phyloP scores from a whole-genome alignment of 306 rosid species.

The Cicer yamashitae region DNA sequence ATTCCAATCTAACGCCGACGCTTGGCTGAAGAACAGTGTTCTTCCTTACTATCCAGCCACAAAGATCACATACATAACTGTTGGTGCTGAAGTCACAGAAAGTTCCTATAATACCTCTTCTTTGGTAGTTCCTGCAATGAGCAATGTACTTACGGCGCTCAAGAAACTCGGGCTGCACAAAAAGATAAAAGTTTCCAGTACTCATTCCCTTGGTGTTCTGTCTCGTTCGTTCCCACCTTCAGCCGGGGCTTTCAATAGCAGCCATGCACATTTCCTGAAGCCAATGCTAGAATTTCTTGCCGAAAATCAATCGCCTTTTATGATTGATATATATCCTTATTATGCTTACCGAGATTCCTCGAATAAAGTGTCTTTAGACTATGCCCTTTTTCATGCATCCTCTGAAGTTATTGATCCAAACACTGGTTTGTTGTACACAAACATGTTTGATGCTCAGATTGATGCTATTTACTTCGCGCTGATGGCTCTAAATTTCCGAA shows the following conservation, averaged over 20 bases:
- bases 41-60: slow-evolving; percentile 91
- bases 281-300: slow-evolving; percentile 96
- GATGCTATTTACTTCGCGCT: slow-evolving; percentile 92
- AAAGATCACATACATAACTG: slow-evolving; percentile 88
- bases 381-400: slow-evolving; percentile 85
- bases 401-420: slow-evolving; percentile 96
- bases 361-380: slow-evolving; percentile 74
- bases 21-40: slow-evolving; percentile 87
- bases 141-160: slow-evolving; percentile 79
- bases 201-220: slow-evolving; percentile 95
- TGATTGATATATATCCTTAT: slow-evolving; percentile 96
- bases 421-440: slow-evolving; percentile 89
- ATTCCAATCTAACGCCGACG: slow-evolving; percentile 89
- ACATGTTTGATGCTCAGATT: slow-evolving; percentile 97
- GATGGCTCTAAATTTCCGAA: slow-evolving; percentile 87
- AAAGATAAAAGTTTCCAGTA: slow-evolving; percentile 85
- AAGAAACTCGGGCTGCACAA: slow-evolving; percentile 78
- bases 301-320: slow-evolving; percentile 90
- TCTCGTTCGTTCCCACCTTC: slow-evolving; percentile 98
- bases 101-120: slow-evolving; percentile 66
- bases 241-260: slow-evolving; percentile 93
- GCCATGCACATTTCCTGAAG: slow-evolving; percentile 83
- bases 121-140: slow-evolving; percentile 89
- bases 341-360: slow-evolving; percentile 93
- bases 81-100: slow-evolving; percentile 96